Conservation (phyloP, 495 filamentous ascomycete genomes). For the Daldinia caldariorum region DNA sequence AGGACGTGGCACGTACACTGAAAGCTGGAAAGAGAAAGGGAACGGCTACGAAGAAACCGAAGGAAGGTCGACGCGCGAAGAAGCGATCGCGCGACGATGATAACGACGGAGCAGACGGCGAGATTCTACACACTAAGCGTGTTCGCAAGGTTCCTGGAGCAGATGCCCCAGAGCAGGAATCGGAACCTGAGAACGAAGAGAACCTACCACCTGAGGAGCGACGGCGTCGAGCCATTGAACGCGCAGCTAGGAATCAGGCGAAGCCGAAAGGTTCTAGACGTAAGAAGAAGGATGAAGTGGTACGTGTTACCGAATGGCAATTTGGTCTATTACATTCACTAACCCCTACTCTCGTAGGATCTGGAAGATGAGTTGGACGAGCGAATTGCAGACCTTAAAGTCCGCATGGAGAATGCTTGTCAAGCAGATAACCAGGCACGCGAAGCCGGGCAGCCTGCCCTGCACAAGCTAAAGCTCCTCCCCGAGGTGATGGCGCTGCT, state of each 20-base stretch:
- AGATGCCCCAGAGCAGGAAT: conserved; percentile 58
- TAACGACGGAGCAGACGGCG: conserved; percentile 65
- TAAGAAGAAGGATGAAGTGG: conserved; percentile 87
- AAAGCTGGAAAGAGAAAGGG: conserved; percentile 83
- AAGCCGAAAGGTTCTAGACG: conserved; percentile 68
- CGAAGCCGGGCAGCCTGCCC: conserved; percentile 77
- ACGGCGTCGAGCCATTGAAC: conserved; percentile 80
- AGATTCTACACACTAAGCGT: conserved; percentile 61
- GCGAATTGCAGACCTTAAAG: conserved; percentile 86
- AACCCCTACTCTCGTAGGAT: conserved; percentile 64
- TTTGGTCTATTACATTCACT: background rate
- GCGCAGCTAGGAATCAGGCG: conserved; percentile 83
- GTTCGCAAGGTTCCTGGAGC: conserved; percentile 47
- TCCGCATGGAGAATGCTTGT: conserved; percentile 91
- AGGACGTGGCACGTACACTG: conserved; percentile 78
- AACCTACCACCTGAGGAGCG: conserved; percentile 72
- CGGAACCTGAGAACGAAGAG: conserved; percentile 72
- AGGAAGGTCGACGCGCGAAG: conserved; percentile 82
- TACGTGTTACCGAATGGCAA: conserved; percentile 55
- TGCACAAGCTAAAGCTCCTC: conserved; percentile 93
- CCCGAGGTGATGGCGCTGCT: conserved; percentile 89
- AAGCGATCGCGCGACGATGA: conserved; percentile 66
- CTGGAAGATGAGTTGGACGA: conserved; percentile 88
- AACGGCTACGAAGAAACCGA: conserved; percentile 71
- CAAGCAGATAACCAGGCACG: conserved; percentile 84